A percentile compares a stretch with the other conserved stretches of the same genome.
phyloP scores from a whole-genome alignment of 495 filamentous ascomycete genomes.

The Penicillium coprophilum region DNA sequence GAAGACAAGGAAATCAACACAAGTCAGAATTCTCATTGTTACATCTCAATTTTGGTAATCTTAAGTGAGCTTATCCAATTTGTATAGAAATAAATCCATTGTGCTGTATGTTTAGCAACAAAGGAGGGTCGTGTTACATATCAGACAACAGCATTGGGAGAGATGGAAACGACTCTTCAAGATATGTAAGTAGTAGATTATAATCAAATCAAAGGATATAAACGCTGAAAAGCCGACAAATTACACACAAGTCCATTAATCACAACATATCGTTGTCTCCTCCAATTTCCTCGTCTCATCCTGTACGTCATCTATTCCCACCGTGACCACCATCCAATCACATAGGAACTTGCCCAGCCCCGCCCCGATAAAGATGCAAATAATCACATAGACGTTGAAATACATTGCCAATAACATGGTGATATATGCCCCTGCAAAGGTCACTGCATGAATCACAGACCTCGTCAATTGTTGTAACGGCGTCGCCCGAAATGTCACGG shows the following conservation, averaged over 20 bases:
- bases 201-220: not conserved
- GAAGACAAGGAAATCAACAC: not conserved
- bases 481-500: constrained; percentile 44
- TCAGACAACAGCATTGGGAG: not conserved
- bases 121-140: not conserved
- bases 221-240: not conserved
- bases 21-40: not conserved
- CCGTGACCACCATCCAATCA: constrained; percentile 42
- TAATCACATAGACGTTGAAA: constrained; percentile 61
- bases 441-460: constrained; percentile 57
- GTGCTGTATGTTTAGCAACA: not conserved
- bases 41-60: not conserved
- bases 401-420: constrained; percentile 64
- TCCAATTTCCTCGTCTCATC: constrained; percentile 7
- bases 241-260: not conserved
- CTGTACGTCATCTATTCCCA: constrained; percentile 12
- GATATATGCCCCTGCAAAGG: constrained; percentile 65
- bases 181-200: not conserved
- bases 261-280: constrained; percentile 15
- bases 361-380: constrained; percentile 59
- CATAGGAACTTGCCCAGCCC: constrained; percentile 57
- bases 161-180: not conserved
- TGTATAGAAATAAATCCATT: not conserved
- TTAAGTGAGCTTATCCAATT: too few species aligned
- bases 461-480: constrained; percentile 57